These are phyloP conservation scores for Pneumocystis jirovecii DNA, from an alignment of 1,139 yeast genomes.

Conservation along the genomic window DNA sequence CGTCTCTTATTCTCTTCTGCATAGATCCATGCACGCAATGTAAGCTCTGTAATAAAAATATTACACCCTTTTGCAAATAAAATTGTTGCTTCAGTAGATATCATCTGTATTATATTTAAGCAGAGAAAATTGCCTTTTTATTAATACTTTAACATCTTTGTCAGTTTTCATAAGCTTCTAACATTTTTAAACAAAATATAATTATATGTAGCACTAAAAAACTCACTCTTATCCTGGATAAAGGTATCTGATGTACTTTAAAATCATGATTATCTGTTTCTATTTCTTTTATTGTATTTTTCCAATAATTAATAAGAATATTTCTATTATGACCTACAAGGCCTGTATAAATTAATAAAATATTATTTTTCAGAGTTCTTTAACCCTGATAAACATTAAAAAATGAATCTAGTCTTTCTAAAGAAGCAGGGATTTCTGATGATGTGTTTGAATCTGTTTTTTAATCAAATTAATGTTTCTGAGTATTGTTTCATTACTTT, in stretches of 20 bases:
- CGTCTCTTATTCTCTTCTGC: slow-evolving; percentile 92
- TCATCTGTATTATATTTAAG: slow-evolving; percentile 42
- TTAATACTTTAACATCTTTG: slow-evolving; percentile 43
- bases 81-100: slow-evolving; percentile 94
- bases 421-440: background rate
- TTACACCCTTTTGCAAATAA: slow-evolving; percentile 96
- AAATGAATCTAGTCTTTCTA: background rate
- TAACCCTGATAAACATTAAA: background rate
- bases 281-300: slow-evolving; percentile 76
- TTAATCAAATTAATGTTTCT: background rate
- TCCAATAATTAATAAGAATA: slow-evolving; percentile 94
- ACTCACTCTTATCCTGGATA: slow-evolving; percentile 56
- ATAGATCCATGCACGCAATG: slow-evolving; percentile 98
- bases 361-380: background rate
- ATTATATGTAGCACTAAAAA: slow-evolving; percentile 20
- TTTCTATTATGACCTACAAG: slow-evolving; percentile 67
- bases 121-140: slow-evolving; percentile 19
- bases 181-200: background rate
- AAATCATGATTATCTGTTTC: slow-evolving; percentile 86
- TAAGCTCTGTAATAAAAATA: slow-evolving; percentile 83
- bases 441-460: background rate
- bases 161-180: slow-evolving; percentile 89
- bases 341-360: slow-evolving; percentile 30
- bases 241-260: slow-evolving; percentile 82
- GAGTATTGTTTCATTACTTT: background rate